phyloP scores from a whole-genome alignment of 2,329 filamentous ascomycete genomes.

The Fusarium equiseti region DNA sequence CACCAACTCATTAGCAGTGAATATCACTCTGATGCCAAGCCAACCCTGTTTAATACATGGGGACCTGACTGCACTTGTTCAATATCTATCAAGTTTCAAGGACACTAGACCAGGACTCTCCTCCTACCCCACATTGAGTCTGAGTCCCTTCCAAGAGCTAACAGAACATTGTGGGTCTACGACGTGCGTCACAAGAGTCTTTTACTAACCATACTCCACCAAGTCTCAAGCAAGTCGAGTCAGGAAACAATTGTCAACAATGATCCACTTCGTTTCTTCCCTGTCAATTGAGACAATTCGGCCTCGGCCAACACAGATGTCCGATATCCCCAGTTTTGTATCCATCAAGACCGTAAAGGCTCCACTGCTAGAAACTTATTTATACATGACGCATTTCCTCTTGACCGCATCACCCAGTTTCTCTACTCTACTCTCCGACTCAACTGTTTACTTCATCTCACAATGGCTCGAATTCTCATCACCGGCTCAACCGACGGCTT shows the following conservation, averaged over 20 bases:
- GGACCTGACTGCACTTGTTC: too few relatives aligned
- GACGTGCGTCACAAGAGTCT: not conserved
- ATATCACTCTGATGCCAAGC: too few relatives aligned
- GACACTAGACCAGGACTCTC: not conserved
- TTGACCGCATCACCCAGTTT: not conserved
- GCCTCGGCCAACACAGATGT: not conserved
- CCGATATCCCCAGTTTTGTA: not conserved
- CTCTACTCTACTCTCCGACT: not conserved
- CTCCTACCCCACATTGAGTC: not conserved
- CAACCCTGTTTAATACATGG: too few relatives aligned
- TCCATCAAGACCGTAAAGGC: not conserved
- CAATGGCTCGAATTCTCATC: slow-evolving; percentile 44
- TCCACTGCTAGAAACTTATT: not conserved
- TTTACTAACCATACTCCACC: not conserved
- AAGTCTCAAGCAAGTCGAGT: not conserved
- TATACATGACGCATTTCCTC: not conserved
- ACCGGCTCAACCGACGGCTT: slow-evolving; percentile 46
- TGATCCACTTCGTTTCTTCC: not conserved
- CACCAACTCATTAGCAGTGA: too few relatives aligned
- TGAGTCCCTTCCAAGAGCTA: not conserved
- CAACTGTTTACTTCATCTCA: not conserved
- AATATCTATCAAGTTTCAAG: too few relatives aligned
- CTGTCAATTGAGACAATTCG: not conserved
- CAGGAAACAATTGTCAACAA: not conserved
- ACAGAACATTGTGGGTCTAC: not conserved